Evolutionary conservation across 2,329 filamentous ascomycete species (phyloP), one percentile per base, ranked within the genome.

Genomic region (Aureobasidium sp.): DNA sequence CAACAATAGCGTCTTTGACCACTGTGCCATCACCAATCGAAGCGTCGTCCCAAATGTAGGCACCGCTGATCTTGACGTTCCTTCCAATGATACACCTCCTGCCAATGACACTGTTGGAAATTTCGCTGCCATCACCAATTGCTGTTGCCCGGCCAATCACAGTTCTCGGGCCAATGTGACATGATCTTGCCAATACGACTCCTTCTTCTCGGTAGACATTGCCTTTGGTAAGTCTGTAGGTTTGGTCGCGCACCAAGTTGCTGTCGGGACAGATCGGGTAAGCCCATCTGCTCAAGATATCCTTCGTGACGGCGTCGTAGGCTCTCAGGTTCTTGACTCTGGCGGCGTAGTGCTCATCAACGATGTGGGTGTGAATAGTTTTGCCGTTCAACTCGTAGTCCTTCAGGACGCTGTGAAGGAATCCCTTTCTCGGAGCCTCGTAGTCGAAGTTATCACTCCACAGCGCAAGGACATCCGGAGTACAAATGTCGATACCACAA

Each of bases 391-490:
- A 80, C 72, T 99, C 94, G 78, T 91, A 96, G 73, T 99, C 94
- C 77, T 97, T 97, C 59, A 99, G 78, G 1, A 97, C 91, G 63
- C 92, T 92, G 71, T 92, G 90, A 39, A 99, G 76, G 69, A 96
- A 97, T 69, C 96, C 91, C 68, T 87, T 88, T 60, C 92, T 84
- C 1, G 93, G 91, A 8, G 91, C 82, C 72, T 97, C 91, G 73
- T 96, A 97, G 73, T 99, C 93, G 69, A 97, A 99, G 71, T 92
- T 96, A 75, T 99, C 94, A 9, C 91, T 94, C 90, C 94, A 99
- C 62, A 97, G 78, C 8, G 92, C 92, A 47, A 97, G 82, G 9
- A 97, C 92, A 71, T 97, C 94, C 0, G 93, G 92, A 1, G 94
- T 97, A 75, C 93, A 97, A 66, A 99, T 97, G 72, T 99, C 94